phyloP scores from a whole-genome alignment of 768 basidiomycete genomes.

The Pleurotus ostreatus region DNA sequence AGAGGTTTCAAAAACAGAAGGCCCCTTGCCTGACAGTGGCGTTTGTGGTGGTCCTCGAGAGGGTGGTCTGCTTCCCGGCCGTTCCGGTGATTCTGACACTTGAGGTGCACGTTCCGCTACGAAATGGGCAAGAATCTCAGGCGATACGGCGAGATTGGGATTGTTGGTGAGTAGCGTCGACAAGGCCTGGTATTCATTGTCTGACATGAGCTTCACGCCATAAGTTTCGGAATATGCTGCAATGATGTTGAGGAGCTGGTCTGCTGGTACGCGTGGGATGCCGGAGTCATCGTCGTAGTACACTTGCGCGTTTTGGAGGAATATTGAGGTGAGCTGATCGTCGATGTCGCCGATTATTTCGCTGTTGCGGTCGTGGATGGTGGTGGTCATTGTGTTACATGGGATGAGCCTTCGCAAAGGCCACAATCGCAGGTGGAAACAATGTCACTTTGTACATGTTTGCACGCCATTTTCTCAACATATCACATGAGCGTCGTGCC shows the following conservation, averaged over 20 bases:
- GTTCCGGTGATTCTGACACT: constrained; percentile 32
- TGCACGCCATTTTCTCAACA: background rate
- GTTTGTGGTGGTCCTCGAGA: constrained; percentile 50
- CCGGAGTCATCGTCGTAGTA: constrained; percentile 54
- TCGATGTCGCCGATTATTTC: constrained; percentile 72
- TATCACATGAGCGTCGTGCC: background rate
- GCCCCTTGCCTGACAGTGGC: constrained; percentile 41
- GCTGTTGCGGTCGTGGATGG: constrained; percentile 52
- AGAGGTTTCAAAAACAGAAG: constrained; percentile 36
- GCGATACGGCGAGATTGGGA: constrained; percentile 66
- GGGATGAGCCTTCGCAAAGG: background rate
- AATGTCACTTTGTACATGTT: constrained; percentile 4
- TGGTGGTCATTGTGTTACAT: constrained; percentile 8
- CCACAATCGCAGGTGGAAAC: background rate
- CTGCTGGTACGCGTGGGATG: constrained; percentile 65
- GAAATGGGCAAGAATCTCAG: constrained; percentile 57
- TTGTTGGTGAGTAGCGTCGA: constrained; percentile 51
- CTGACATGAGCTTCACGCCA: constrained; percentile 59
- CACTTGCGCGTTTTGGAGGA: constrained; percentile 54
- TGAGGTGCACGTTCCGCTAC: constrained; percentile 54
- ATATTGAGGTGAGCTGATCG: constrained; percentile 62
- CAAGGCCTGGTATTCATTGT: constrained; percentile 60
- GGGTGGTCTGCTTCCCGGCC: constrained; percentile 44
- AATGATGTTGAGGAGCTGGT: constrained; percentile 68
- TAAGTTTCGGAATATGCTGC: constrained; percentile 57